These are phyloP conservation scores for Thozetella sp. DNA, from an alignment of 495 filamentous ascomycete genomes.

Conservation along the genomic window DNA sequence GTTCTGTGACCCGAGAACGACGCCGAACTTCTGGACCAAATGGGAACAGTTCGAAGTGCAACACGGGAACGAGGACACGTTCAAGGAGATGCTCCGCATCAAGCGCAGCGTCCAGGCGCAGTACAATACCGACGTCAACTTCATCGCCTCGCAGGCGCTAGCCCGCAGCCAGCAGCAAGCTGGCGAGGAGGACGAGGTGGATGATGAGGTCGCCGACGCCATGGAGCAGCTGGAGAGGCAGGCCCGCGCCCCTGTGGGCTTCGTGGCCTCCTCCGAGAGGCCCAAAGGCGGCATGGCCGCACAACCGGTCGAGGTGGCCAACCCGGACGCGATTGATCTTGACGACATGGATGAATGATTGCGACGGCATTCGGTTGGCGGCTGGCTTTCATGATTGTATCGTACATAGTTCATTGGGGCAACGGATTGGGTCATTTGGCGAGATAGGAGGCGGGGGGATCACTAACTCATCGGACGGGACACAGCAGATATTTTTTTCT, in stretches of 20 bases:
- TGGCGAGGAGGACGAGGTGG: conserved; percentile 47
- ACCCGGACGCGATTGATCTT: conserved; percentile 90
- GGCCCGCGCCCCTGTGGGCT: conserved; percentile 85
- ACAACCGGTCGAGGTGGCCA: conserved; percentile 54
- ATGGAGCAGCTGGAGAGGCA: conserved; percentile 92
- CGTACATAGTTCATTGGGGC: not conserved
- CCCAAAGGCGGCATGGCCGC: conserved; percentile 68
- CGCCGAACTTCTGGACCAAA: conserved; percentile 88
- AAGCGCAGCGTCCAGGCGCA: conserved; percentile 97
- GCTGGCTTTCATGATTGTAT: not conserved
- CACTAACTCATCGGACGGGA: not conserved
- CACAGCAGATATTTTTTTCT: not conserved
- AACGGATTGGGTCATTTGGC: not conserved
- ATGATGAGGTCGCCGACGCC: conserved; percentile 68
- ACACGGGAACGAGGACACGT: conserved; percentile 98
- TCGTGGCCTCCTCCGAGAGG: conserved; percentile 83
- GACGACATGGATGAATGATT: conserved; percentile 60
- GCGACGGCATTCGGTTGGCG: not conserved
- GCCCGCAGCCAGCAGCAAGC: conserved; percentile 71
- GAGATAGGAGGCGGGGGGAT: not conserved
- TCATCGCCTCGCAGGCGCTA: conserved; percentile 94
- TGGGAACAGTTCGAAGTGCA: conserved; percentile 98
- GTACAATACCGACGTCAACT: conserved; percentile 98
- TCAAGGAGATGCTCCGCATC: conserved; percentile 98
- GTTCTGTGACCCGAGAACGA: conserved; percentile 93